Evolutionary conservation across 2,329 filamentous ascomycete genomes (phyloP).

Genomic region (Tolypocladium pustulatum): DNA sequence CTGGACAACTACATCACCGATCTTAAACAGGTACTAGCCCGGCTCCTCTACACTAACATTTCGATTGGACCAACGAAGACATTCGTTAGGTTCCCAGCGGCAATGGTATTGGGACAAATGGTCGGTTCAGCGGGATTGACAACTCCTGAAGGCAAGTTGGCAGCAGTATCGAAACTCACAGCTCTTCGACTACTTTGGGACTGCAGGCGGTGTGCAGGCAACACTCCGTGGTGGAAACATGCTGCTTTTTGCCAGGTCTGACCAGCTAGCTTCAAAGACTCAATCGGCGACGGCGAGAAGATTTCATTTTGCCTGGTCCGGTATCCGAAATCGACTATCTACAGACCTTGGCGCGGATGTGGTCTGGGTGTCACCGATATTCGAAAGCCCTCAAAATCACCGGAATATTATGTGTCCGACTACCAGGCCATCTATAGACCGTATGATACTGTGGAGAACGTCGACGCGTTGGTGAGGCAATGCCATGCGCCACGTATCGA

Average conservation of each 20-base stretch:
- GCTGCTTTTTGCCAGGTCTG: constrained; percentile 43
- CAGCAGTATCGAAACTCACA: too few relatives aligned
- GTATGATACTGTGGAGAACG: constrained; percentile 56
- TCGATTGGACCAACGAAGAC: too few relatives aligned
- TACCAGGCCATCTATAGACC: constrained; percentile 32
- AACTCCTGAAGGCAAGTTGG: too few relatives aligned
- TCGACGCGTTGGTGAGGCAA: constrained; percentile 48
- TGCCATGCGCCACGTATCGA: constrained; percentile 52
- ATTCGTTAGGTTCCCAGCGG: too few relatives aligned
- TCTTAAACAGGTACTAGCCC: too few relatives aligned
- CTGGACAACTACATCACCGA: too few relatives aligned
- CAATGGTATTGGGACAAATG: too few relatives aligned
- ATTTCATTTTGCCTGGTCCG: constrained; percentile 54
- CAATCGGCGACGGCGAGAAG: constrained; percentile 52
- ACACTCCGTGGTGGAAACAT: constrained; percentile 34
- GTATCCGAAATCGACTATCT: constrained; percentile 56
- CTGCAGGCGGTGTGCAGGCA: too few relatives aligned
- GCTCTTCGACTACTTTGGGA: too few relatives aligned
- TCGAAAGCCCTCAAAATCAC: constrained; percentile 38
- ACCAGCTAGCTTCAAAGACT: constrained; percentile 47
- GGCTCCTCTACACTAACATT: too few relatives aligned
- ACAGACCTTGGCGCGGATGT: constrained; percentile 50
- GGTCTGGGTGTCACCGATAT: constrained; percentile 40
- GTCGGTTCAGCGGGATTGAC: too few relatives aligned
- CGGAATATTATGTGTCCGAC: constrained; percentile 57